Evolutionary conservation across 495 filamentous ascomycete genomes (phyloP), one percentile per base, ranked within the genome.

Genomic region (Aspergillus bridgeri): DNA sequence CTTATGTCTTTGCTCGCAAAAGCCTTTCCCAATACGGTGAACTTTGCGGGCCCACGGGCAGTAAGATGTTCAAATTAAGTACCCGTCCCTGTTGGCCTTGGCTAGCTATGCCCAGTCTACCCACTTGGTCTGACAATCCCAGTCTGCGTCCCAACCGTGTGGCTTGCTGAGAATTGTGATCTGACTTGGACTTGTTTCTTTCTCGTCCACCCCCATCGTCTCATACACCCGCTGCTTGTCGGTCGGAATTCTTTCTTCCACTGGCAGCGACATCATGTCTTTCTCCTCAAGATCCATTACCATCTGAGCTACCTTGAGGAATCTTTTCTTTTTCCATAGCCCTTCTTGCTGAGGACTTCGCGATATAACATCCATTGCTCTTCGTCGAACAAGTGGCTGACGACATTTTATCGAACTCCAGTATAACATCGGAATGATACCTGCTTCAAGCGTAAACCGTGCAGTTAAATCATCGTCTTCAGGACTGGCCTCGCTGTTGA

Each of bases 281-380:
- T 19, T 11, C 21, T 69, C 66, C 46, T 69, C 66, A 15, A 62
- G 21, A 17, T 64, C 63, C 23, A 69, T 20, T 21, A 64, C 42
- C 42, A 51, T 49, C 17, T 27, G 13, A 1, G 59, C 59, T n/a
- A 60, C 48, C 18, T 24, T 51, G 3, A 27, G 9, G 19, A 53
- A 43, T 13, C 47, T 11, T 22, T 19, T 25, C n/a, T 49, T 53
- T 23, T 57, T 50, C 60, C 60, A 69, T 24, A 65, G 21, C 0
- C 64, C 67, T 46, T 69, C 62, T 51, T 46, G 42, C 4, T 33
- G 45, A 0, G 55, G 62, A 25, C 59, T 63, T 0, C 21, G 15
- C 0, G 49, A 9, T 25, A 67, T 21, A 1, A 56, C 38, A 15
- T 38, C 7, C 7, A 67, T 51, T 0, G 62, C 60, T 38, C 60